Evolutionary conservation across 169 alveolate species (phyloP), one percentile per base, ranked within the genome.

Genomic region (Neospora caninum): DNA sequence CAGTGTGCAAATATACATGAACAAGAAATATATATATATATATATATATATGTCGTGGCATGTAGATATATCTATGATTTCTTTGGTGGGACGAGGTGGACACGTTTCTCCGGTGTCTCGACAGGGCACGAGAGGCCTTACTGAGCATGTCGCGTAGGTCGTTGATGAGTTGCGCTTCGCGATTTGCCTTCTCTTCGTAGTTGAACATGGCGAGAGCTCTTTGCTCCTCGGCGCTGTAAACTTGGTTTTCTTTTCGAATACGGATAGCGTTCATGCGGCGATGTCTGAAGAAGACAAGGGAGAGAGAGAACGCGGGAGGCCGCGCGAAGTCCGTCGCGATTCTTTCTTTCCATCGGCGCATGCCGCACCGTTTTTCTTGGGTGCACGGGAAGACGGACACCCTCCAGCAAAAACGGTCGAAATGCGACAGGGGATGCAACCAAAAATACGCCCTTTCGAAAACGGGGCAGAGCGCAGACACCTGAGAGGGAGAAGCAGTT

Each of bases 201-300:
- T 94, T 94, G 88, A 73, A 88, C 95, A 94, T 94, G 42, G 95
- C 95, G 80, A 94, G 88, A 4, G 95, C 95, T 4, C 95, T 0
- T 45, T 94, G 94, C 88, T 94, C 94, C 73, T 94, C 96, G 13
- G 96, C 96, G 53, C 91, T 83, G 93, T 94, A 94, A 16, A 94
- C 96, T 93, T 98, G 97, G 91, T 96, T 97, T 93, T 98, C 99
- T 88, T 98, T 97, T 95, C 99, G 95, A 73, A 97, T 95, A 70
- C 99, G 97, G 45, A 98, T 97, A n/a, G 99, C 99, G 95, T 97
- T 97, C 99, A 97, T 98, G 88, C 98, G 96, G 88, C 97, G 96
- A 88, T 95, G 96, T n/a, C 96, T 94, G 93, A 39, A 31, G 69
- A 36, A 82, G 42, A 36, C 6, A 13, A 29, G 39, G 16, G 31